Evolutionary conservation across 192 early-diverging fungal genomes (phyloP).

Genomic region (Ambispora gerdemannii): DNA sequence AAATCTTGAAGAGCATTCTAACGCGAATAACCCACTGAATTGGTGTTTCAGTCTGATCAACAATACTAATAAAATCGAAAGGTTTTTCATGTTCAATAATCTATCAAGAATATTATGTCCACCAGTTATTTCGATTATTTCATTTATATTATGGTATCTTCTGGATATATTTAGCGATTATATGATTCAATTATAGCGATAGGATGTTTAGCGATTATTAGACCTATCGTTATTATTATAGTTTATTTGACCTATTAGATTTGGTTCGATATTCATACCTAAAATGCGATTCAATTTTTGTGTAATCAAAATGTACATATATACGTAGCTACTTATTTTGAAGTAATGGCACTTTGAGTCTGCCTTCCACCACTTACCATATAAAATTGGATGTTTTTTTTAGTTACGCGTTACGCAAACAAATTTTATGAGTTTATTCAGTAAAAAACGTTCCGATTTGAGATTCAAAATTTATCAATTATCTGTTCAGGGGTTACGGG

Average conservation of each 20-base stretch:
- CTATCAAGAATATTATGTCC: slow-evolving; percentile 16
- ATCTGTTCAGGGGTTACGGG: background rate
- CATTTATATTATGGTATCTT: slow-evolving; percentile 8
- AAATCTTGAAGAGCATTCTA: slow-evolving; percentile 17
- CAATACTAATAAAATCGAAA: slow-evolving; percentile 15
- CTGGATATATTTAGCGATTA: slow-evolving; percentile 16
- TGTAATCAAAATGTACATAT: too few species aligned
- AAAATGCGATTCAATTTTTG: too few species aligned
- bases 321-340: background rate
- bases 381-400: too few species aligned
- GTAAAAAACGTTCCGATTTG: too few species aligned
- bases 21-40: slow-evolving; percentile 12
- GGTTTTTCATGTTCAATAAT: slow-evolving; percentile 5
- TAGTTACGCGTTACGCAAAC: too few species aligned
- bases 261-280: too few species aligned
- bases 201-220: background rate
- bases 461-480: background rate
- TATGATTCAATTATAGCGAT: background rate
- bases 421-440: too few species aligned
- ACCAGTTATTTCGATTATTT: slow-evolving; percentile 1
- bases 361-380: background rate
- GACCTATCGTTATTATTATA: background rate
- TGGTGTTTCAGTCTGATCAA: background rate
- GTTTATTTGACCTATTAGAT: too few species aligned
- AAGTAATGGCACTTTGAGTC: background rate